These are phyloP conservation scores for fission yeast (Schizosaccharomyces pombe) DNA, from an alignment of 805 yeast genomes.

Conservation along the genomic window DNA sequence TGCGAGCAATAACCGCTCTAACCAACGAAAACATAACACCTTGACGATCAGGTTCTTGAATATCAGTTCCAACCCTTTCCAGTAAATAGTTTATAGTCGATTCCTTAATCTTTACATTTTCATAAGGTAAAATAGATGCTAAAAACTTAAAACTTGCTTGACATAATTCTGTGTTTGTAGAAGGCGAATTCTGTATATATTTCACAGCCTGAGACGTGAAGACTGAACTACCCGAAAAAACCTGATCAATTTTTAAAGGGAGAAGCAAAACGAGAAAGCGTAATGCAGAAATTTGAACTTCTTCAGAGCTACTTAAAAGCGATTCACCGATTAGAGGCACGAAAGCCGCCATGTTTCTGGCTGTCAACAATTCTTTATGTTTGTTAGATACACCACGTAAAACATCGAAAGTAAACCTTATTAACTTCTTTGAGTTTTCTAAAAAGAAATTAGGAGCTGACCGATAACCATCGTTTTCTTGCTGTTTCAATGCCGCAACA, in stretches of 20 bases:
- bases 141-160: slow-evolving; percentile 59
- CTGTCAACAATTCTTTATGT: slow-evolving; percentile 34
- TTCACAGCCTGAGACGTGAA: slow-evolving; percentile 17
- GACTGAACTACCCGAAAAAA: slow-evolving; percentile 16
- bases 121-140: slow-evolving; percentile 46
- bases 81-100: slow-evolving; percentile 52
- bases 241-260: slow-evolving; percentile 35
- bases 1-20: slow-evolving; percentile 52
- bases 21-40: slow-evolving; percentile 70
- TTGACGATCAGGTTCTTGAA: slow-evolving; percentile 73
- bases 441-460: slow-evolving; percentile 22
- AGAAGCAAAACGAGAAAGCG: slow-evolving; percentile 37
- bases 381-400: slow-evolving; percentile 46
- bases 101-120: slow-evolving; percentile 40
- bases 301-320: slow-evolving; percentile 34
- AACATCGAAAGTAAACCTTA: slow-evolving; percentile 53
- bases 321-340: slow-evolving; percentile 45
- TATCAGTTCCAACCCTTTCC: slow-evolving; percentile 54
- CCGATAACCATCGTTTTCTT: slow-evolving; percentile 21
- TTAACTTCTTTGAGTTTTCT: slow-evolving; percentile 36
- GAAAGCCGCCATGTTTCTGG: slow-evolving; percentile 42
- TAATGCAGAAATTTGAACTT: slow-evolving; percentile 45
- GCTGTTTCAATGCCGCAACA: slow-evolving; percentile 34
- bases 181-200: slow-evolving; percentile 50
- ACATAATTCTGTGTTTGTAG: slow-evolving; percentile 54